Percentiles rank a stretch among this genome's conserved stretches.
Evolutionary conservation across 2,329 filamentous ascomycete genomes (phyloP).

Genomic region (Ceratocystis ficicola): DNA sequence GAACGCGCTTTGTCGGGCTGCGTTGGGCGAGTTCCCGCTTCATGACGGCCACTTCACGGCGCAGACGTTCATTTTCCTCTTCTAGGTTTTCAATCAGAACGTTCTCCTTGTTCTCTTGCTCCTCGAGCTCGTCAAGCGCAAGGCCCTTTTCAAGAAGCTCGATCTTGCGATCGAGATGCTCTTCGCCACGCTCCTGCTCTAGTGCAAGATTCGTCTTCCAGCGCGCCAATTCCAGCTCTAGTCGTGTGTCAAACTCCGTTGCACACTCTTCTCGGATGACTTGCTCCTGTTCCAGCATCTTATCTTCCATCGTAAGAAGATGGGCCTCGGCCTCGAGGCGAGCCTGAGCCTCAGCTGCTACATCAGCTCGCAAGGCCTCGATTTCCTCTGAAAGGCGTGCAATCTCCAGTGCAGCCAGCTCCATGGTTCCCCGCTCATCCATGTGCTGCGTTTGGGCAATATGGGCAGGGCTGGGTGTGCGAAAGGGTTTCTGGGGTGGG

Average conservation of each 20-base stretch:
- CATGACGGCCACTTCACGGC: constrained; percentile 50
- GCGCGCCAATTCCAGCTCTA: constrained; percentile 62
- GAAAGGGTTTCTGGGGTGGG: constrained; percentile 9
- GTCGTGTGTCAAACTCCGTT: constrained; percentile 66
- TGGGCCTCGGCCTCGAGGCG: constrained; percentile 62
- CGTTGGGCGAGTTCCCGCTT: constrained; percentile 52
- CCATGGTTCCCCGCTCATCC: constrained; percentile 58
- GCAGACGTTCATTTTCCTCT: constrained; percentile 57
- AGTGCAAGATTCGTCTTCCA: constrained; percentile 70
- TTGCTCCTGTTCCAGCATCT: constrained; percentile 58
- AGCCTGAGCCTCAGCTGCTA: constrained; percentile 58
- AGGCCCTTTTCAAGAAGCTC: constrained; percentile 47
- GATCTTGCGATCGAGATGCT: constrained; percentile 79
- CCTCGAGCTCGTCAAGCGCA: constrained; percentile 26
- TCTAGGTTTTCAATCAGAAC: constrained; percentile 51
- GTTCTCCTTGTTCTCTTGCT: constrained; percentile 45
- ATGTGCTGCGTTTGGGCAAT: constrained; percentile 28
- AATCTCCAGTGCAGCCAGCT: constrained; percentile 70
- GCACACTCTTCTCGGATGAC: constrained; percentile 82
- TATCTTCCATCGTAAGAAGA: constrained; percentile 56
- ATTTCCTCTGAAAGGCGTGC: constrained; percentile 65
- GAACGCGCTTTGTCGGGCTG: constrained; percentile 50
- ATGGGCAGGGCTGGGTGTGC: constrained; percentile 13
- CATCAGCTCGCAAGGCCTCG: constrained; percentile 56
- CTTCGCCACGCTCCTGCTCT: constrained; percentile 68